Evolutionary conservation across 2,329 filamentous ascomycete genomes (phyloP).

Genomic region (Fusarium musae): DNA sequence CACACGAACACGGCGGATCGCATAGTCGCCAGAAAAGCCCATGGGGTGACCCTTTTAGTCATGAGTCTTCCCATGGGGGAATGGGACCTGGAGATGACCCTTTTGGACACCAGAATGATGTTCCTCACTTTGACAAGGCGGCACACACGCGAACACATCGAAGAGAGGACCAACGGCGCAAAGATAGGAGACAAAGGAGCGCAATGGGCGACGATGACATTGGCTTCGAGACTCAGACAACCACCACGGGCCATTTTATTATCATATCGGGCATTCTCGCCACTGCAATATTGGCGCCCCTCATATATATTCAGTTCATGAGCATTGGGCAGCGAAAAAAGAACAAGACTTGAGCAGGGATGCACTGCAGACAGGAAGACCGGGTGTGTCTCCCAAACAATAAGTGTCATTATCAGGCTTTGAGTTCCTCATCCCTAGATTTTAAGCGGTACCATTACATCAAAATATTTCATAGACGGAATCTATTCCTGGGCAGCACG

Average conservation of each 20-base stretch:
- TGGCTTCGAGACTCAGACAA: constrained; percentile 56
- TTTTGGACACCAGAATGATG: constrained; percentile 60
- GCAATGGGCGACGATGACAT: constrained; percentile 54
- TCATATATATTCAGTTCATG: constrained; percentile 53
- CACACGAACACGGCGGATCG: constrained; percentile 23
- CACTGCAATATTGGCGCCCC: constrained; percentile 59
- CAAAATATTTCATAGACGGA: not conserved
- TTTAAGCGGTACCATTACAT: not conserved
- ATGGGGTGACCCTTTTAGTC: constrained; percentile 39
- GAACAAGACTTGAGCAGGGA: constrained; percentile 22
- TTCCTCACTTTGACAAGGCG: constrained; percentile 82
- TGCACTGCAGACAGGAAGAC: not conserved
- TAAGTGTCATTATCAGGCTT: not conserved
- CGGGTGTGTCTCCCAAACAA: not conserved
- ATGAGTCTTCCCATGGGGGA: constrained; percentile 51
- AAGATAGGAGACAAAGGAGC: constrained; percentile 49
- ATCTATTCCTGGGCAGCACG: not conserved
- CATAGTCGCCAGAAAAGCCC: constrained; percentile 28
- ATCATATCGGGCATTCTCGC: constrained; percentile 60
- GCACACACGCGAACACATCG: constrained; percentile 80
- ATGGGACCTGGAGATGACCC: constrained; percentile 70
- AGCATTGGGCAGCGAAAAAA: constrained; percentile 47
- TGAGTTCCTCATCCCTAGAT: not conserved
- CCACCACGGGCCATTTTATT: constrained; percentile 59
- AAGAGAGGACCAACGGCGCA: constrained; percentile 64